phyloP scores from a whole-genome alignment of 2,329 filamentous ascomycete species.

The Fusarium coffeatum region DNA sequence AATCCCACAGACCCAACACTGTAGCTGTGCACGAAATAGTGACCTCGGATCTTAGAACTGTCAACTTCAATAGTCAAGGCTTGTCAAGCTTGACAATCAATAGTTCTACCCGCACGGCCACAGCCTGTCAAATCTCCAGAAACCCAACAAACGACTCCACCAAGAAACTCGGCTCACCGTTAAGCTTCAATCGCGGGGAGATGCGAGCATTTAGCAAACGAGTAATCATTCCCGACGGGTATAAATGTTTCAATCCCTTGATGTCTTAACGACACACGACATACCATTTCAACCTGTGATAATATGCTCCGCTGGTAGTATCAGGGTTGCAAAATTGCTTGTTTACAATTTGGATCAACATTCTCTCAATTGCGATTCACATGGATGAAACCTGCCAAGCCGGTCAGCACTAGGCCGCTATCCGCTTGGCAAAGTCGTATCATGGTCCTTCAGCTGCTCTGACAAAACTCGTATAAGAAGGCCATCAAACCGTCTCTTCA shows the following conservation, averaged over 20 bases:
- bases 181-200: slow-evolving; percentile 4
- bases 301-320: too few relatives aligned
- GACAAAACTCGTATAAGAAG: neutral
- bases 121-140: slow-evolving; percentile 22
- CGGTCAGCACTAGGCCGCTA: slow-evolving; percentile 24
- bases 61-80: neutral
- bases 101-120: neutral
- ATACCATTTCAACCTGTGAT: too few relatives aligned
- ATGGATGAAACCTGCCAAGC: slow-evolving; percentile 30
- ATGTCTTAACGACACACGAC: neutral
- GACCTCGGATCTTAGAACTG: neutral
- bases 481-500: neutral
- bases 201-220: neutral
- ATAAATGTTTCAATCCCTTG: slow-evolving; percentile 14
- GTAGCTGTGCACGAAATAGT: too few relatives aligned
- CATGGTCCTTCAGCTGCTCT: neutral
- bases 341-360: slow-evolving; percentile 13
- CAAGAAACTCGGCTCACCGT: neutral
- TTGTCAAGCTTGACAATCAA: neutral
- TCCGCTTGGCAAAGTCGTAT: slow-evolving; percentile 12
- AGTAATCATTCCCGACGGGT: slow-evolving; percentile 16
- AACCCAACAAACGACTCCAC: slow-evolving; percentile 1
- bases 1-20: too few relatives aligned
- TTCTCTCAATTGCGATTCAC: slow-evolving; percentile 6
- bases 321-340: too few relatives aligned